Evolutionary conservation across 768 basidiomycete genomes (phyloP), one percentile per base, ranked within the genome.

Genomic region (Clavaria fumosa): DNA sequence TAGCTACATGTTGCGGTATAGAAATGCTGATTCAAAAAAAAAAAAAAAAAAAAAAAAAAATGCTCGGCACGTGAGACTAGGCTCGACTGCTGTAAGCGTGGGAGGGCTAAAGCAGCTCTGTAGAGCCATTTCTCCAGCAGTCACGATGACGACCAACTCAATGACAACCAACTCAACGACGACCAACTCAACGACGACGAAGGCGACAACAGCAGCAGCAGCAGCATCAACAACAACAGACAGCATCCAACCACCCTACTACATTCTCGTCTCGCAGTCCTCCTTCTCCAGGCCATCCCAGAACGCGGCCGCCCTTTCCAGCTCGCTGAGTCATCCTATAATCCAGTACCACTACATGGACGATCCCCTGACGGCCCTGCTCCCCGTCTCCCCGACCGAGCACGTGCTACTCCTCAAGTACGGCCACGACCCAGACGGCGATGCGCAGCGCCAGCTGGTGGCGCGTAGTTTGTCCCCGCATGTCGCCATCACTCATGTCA

Each of bases 331-430:
- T 7, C 84, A 88, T 49, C 79, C 81, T 4, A 58, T 62, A 30
- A 75, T 89, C 12, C 78, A 86, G 47, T 86, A 86, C 52, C 78
- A 82, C 47, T 88, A 82, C 50, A 68, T 72, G 14, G 82, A 89
- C 47, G 85, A 89, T 50, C 66, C 76, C 0, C 75, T 81, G 3
- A 54, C 72, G n/a, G 55, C 70, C 7, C 56, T 86, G 9, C 56
- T 83, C 27, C 75, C 79, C 4, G 66, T 61, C 23, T 61, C 63
- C 27, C 59, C 67, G 7, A 63, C 70, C 36, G 81, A 84, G 52
- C 78, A 78, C 47, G 74, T 88, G 17, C 61, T 89, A 2, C 64
- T 89, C 18, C 63, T 89, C 30, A 70, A 83, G 53, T 75, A 71
- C 46, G 71, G 78, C 44, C 66, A 72, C n/a, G n/a, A n/a, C n/a